These are phyloP conservation scores for Panaeolus papilionaceus DNA, from an alignment of 768 basidiomycete species.

Conservation along the genomic window DNA sequence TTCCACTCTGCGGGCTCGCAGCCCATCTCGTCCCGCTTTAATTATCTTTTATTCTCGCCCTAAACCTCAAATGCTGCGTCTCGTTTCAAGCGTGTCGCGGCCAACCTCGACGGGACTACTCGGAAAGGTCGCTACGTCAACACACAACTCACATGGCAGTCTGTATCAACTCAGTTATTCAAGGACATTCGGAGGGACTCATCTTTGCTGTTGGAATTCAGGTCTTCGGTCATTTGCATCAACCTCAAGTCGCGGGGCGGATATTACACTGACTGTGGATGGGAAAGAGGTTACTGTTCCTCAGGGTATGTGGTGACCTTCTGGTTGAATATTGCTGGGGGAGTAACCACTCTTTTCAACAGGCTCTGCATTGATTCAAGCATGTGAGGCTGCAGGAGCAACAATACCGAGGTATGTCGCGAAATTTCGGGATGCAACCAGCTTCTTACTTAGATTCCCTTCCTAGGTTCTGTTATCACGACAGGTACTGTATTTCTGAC, in stretches of 20 bases:
- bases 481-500: conserved; percentile 55
- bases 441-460: conserved; percentile 26
- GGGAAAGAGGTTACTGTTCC: conserved; percentile 98
- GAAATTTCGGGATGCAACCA: conserved; percentile 14
- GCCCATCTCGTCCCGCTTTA: conserved; percentile 36
- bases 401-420: conserved; percentile 72
- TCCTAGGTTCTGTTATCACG: conserved; percentile 83
- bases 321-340: conserved; percentile 16
- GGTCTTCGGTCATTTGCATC: conserved; percentile 71
- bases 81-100: conserved; percentile 65
- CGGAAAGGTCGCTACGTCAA: conserved; percentile 61
- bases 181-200: conserved; percentile 13
- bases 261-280: conserved; percentile 93
- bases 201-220: conserved; percentile 31
- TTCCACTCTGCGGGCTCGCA: conserved; percentile 36
- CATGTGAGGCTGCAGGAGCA: conserved; percentile 89
- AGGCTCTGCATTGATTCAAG: conserved; percentile 97
- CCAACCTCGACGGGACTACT: conserved; percentile 73
- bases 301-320: conserved; percentile 68
- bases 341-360: conserved; percentile 20
- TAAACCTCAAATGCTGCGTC: conserved; percentile 61
- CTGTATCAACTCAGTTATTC: conserved; percentile 21
- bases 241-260: conserved; percentile 68
- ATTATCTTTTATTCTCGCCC: conserved; percentile 27
- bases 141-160: conserved; percentile 40